Base-by-base conservation (phyloP, 441 rosid species). In the Kokia cookei region DNA sequence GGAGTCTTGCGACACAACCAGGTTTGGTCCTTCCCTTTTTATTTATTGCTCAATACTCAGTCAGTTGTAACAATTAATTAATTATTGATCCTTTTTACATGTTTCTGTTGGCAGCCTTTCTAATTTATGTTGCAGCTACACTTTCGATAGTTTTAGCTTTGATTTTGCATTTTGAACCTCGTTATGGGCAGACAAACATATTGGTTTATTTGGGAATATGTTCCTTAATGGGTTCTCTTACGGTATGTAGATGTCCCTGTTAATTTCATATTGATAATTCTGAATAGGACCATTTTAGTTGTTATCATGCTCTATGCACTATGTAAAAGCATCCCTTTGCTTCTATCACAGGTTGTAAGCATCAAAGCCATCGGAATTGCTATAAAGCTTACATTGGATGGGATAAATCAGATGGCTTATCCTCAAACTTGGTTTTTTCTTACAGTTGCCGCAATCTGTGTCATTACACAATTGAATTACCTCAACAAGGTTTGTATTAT, bases 331-430 rank as follows among this genome's bases (percentile, higher is more conserved):
- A 3, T 47, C 50, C 64, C 29, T 12, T 47, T 7, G 22, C 17
- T 47, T 13, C 72, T 53, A 13, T 65, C 48, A 24, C 80, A 88
- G 94, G 94, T 90, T 26, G 85, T 88, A 77, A 90, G 94, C 86
- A 84, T 90, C 74, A 90, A 90, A 76, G 94, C 94, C 24, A 82
- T 90, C 32, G 94, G 94, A 71, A 90, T 90, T 45, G 94, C 94
- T 0, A 84, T 88, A 69, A 90, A 87, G 84, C 81, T 90, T 76
- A 86, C 94, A 24, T 27, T 90, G 57, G 91, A 90, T 68, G 92
- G 95, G 24, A 72, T 79, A 40, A 90, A 76, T 78, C 94, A 90
- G 76, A 72, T 88, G 59, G 79, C 84, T 75, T 88, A 81, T 81
- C 88, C 85, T 53, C 86, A 88, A 81, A 90, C 95, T 72, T 90